Base-by-base conservation (phyloP, 805 yeast genomes). In the Starmerella vaccinii region DNA sequence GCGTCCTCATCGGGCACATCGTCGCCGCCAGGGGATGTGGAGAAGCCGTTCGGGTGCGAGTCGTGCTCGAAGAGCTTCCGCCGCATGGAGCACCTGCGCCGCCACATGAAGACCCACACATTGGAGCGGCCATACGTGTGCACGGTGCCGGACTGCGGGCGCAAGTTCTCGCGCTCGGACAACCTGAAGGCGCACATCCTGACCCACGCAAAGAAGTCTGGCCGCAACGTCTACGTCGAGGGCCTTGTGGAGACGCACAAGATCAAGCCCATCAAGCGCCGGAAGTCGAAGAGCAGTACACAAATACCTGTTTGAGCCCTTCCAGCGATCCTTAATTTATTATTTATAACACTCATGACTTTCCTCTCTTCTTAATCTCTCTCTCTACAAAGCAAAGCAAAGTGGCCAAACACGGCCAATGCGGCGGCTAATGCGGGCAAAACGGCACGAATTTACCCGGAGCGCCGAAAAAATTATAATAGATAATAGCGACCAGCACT, bases 71-170 rank as follows among this genome's bases (percentile, higher is more conserved):
- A 68, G 55, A 49, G 65, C 8, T 70, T 70, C 62, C 59, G 69
- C 40, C 67, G 74, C 21, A 66, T 65, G 57, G 74, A 70, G 57
- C 74, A 70, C 52, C 60, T 70, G 42, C 67, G 69, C 46, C 64
- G 74, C 23, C 96, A 88, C 65, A 68, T 73, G 63, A 73, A 88
- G 57, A 72, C 88, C 1, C 97, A 88, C 65, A 77, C 87, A 4
- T 76, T 78, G 55, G 90, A 84, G 56, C 74, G 94, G 52, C 95
- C 95, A 0, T 88, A 76, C 61, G 65, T 64, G 33, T 84, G 96
- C 65, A 67, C 70, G 5, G 70, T 69, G 15, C 63, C 67, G 5
- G 73, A 67, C 15, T 86, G 95, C 67, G 73, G 70, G 2, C 80
- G 81, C 54, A 64, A 78, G 32, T 86, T 86, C 62, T 74, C 80